Base-by-base conservation (phyloP, 192 early-diverging fungal genomes). In the Backusella circina region DNA sequence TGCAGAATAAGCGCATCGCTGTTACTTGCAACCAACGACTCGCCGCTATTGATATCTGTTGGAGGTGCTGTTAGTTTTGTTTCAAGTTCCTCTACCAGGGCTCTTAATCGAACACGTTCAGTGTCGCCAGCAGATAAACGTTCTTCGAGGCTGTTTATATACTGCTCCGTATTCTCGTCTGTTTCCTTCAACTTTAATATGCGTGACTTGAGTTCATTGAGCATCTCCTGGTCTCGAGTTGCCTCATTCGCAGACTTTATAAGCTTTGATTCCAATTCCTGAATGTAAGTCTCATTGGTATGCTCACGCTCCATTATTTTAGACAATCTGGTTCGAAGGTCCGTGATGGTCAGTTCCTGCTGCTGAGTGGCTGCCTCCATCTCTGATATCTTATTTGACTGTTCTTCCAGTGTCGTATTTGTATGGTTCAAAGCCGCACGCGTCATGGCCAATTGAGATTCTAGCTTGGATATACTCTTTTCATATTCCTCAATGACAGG, bases 401-500 rank as follows among this genome's bases (percentile, higher is more conserved):
- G 89, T 75, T 90, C 87, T 41, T 85, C 78, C 26, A 88, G 74
- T 32, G 84, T 83, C 9, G 78, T 77, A n/a, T 84, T 83, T 33
- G 89, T 84, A n/a, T 83, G 86, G 28, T 83, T 87, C 33, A 92
- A 41, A 16, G 85, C 81, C n/a, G 89, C 87, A 33, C 83, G 85
- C 1, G 89, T 80, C 65, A 86, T 65, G n/a, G 79, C 79, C 36
- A 93, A 71, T 73, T 93, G 84, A 32, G 73, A 78, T 71, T 93
- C 91, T 18, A 93, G 85, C 8, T 76, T 77, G 10, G 88, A 84
- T 44, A 93, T 86, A 66, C 85, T 86, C 65, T 86, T 87, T 76
- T 91, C 89, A 75, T 92, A 91, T 73, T 92, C 92, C 61, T 90
- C 87, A 77, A 93, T 86, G 2, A 93, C 87, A 21, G 90, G 84